These are phyloP conservation scores for Lactarius deliciosus DNA, from an alignment of 768 basidiomycete genomes.

Conservation along the genomic window DNA sequence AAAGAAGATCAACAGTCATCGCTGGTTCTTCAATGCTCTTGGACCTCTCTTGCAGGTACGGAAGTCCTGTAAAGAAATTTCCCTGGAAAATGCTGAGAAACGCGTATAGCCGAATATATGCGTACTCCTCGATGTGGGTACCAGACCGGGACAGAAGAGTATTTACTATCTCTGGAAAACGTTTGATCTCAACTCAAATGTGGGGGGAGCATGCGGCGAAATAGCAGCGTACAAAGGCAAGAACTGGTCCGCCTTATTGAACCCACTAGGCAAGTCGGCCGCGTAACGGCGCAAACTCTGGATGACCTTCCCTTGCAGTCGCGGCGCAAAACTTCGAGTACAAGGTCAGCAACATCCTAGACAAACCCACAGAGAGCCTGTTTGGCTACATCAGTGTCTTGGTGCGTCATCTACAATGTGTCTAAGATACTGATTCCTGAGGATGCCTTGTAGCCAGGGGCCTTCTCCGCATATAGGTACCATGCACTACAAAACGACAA, in stretches of 20 bases:
- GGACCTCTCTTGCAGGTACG: constrained; percentile 76
- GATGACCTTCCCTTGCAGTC: constrained; percentile 42
- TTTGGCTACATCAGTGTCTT: constrained; percentile 97
- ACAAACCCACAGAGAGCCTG: constrained; percentile 84
- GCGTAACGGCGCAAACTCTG: neutral
- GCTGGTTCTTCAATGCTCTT: constrained; percentile 98
- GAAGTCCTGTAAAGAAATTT: neutral
- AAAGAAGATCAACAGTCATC: constrained; percentile 95
- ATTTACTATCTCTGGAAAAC: constrained; percentile 96
- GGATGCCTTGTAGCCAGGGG: constrained; percentile 62
- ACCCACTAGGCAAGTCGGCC: constrained; percentile 66
- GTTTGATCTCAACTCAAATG: constrained; percentile 87
- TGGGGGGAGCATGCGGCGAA: constrained; percentile 97
- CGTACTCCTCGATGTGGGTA: constrained; percentile 91
- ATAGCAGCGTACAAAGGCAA: constrained; percentile 91
- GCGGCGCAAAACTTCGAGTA: constrained; percentile 97
- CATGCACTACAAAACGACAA: constrained; percentile 88
- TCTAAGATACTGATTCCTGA: neutral
- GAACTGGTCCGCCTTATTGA: constrained; percentile 76
- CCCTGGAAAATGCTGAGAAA: constrained; percentile 6
- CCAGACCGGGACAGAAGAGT: constrained; percentile 82
- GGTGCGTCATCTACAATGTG: constrained; percentile 41
- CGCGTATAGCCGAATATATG: constrained; percentile 77
- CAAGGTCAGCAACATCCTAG: constrained; percentile 87
- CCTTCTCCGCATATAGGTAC: constrained; percentile 91